Evolutionary conservation across 177 flowering plant genomes (phyloP), one percentile per base, ranked within the genome.

Genomic region (Telopea speciosissima): DNA sequence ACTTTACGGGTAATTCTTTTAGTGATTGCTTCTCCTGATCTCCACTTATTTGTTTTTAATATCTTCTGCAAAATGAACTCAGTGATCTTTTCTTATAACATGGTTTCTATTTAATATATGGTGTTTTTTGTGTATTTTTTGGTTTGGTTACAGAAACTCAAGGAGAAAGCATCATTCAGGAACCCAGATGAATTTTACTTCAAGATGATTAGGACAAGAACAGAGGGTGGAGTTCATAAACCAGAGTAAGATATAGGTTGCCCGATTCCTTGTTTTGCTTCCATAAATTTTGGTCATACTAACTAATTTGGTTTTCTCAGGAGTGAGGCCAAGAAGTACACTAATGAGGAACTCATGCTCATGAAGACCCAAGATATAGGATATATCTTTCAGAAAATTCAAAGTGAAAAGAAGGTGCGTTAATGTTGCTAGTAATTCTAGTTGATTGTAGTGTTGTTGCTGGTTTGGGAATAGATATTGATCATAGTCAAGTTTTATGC

Each of bases 281-380:
- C 25, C 24, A 21, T 19, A 58, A n/a, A 1, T 45, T 22, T 63
- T 24, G 25, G 3, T 33, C 42, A 67, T 52, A 68, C 60, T 23
- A 33, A 42, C 72, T 28, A 36, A 23, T 65, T 33, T 8, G 42
- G 61, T 21, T 67, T 54, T 33, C 65, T 17, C 65, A 91, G 97
- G 93, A 83, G 82, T 69, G 71, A 83, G 65, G 87, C 87, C 14
- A 86, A 87, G 69, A 86, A 90, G 65, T 90, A 86, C 77, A 81
- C 88, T 58, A 74, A 71, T 12, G 98, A 91, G 59, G 93, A 91
- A 67, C 90, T 90, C 70, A 79, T 86, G 90, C 67, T 90, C 77
- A 93, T 93, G 98, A 93, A 89, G 82, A 89, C 97, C 25, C 97
- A 91, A 80, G 96, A 93, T 74, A 84, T 85, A 7, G 96, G 92